phyloP scores from a whole-genome alignment of 2,329 filamentous ascomycete species.

The Neurospora sp. region DNA sequence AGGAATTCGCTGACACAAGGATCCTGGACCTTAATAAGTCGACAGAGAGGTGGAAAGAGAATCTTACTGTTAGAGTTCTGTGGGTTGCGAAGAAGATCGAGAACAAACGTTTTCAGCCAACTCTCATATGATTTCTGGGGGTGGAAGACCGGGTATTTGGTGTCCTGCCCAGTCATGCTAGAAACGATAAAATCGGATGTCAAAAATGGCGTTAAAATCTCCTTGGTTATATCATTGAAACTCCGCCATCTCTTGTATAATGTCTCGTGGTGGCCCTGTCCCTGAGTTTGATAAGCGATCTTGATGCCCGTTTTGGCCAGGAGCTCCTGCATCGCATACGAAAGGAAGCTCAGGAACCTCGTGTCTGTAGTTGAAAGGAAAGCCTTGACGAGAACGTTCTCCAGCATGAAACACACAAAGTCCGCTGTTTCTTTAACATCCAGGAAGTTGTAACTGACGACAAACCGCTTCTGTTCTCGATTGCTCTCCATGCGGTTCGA shows the following conservation, averaged over 20 bases:
- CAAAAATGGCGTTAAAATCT: slow-evolving; percentile 80
- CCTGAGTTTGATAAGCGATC: slow-evolving; percentile 37
- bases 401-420: slow-evolving; percentile 77
- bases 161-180: slow-evolving; percentile 44
- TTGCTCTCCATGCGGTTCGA: slow-evolving; percentile 78
- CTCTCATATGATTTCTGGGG: slow-evolving; percentile 58
- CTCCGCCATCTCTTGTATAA: slow-evolving; percentile 67
- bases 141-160: slow-evolving; percentile 70
- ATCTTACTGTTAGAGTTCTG: slow-evolving; percentile 65
- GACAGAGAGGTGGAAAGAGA: slow-evolving; percentile 72
- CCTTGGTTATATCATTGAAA: slow-evolving; percentile 68
- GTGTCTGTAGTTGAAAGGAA: slow-evolving; percentile 88
- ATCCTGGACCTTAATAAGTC: slow-evolving; percentile 79
- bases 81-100: slow-evolving; percentile 71
- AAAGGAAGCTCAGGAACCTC: slow-evolving; percentile 79
- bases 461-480: slow-evolving; percentile 69
- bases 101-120: slow-evolving; percentile 74
- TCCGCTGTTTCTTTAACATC: slow-evolving; percentile 68
- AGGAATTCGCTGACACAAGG: slow-evolving; percentile 79
- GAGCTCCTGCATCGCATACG: slow-evolving; percentile 89
- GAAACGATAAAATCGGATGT: slow-evolving; percentile 71
- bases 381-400: slow-evolving; percentile 80
- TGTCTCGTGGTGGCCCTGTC: slow-evolving; percentile 40
- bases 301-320: slow-evolving; percentile 69
- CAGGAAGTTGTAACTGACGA: slow-evolving; percentile 81